Conservation (phyloP, 2,329 filamentous ascomycete genomes). For the Trichoderma sp. region DNA sequence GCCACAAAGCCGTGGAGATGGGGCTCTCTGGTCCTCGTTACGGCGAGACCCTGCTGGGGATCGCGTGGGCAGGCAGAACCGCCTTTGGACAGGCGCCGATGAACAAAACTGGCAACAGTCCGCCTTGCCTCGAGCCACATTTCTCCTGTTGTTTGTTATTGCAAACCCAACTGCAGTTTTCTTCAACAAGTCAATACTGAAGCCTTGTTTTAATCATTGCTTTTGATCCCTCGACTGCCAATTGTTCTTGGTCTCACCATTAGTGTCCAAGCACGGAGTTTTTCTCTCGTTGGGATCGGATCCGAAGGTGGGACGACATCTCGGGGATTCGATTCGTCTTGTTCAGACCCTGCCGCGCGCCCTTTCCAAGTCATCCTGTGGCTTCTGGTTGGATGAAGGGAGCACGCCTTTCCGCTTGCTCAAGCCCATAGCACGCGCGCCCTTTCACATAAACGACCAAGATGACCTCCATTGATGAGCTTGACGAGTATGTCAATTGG, state of each 20-base stretch:
- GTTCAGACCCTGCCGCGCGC: conserved; percentile 10
- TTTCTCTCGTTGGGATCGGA: not conserved
- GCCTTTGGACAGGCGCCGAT: conserved; percentile 8
- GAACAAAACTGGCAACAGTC: conserved; percentile 18
- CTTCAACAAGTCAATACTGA: not conserved
- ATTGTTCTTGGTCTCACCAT: not conserved
- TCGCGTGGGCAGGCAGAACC: conserved; percentile 8
- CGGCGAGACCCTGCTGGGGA: conserved; percentile 14
- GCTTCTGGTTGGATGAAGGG: conserved; percentile 15
- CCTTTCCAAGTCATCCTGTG: conserved; percentile 13
- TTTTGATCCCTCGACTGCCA: not conserved
- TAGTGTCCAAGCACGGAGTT: not conserved
- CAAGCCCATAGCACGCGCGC: conserved; percentile 17
- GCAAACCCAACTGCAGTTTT: not conserved
- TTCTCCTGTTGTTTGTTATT: not conserved
- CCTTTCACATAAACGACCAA: conserved; percentile 23
- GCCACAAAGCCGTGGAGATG: conserved; percentile 9
- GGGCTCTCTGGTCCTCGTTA: not conserved
- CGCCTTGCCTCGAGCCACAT: conserved; percentile 13
- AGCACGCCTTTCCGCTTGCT: conserved; percentile 11
- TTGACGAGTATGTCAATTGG: conserved; percentile 65
- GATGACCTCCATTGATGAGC: conserved; percentile 46
- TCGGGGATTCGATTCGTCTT: not conserved
- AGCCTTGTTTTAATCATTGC: not conserved
- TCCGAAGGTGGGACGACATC: conserved; percentile 10